phyloP scores from a whole-genome alignment of 495 filamentous ascomycete species.

The Rusavskia elegans region DNA sequence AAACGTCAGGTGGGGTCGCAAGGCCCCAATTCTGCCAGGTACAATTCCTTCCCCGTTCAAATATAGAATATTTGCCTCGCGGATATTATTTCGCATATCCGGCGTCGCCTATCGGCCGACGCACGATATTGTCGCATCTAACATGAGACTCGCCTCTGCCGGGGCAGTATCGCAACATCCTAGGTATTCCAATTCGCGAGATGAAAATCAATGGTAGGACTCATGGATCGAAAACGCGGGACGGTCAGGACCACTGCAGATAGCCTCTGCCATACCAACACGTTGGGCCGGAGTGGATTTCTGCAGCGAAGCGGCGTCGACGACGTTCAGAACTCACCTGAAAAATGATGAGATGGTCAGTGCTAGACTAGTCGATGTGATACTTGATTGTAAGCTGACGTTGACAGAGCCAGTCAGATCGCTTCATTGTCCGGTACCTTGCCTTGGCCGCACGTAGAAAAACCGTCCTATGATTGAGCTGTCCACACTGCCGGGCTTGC shows the following conservation, averaged over 20 bases:
- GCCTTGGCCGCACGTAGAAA: slow-evolving; percentile 4
- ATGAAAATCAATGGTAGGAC: background rate
- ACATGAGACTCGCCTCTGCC: background rate
- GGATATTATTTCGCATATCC: background rate
- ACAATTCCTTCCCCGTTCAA: background rate
- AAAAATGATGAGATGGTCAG: background rate
- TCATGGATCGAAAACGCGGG: background rate
- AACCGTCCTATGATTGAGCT: slow-evolving; percentile 8
- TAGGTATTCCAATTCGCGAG: background rate
- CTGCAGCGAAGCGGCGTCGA: background rate
- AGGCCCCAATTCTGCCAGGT: background rate
- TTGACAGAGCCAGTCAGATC: slow-evolving; percentile 11
- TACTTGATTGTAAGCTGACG: slow-evolving; percentile 5
- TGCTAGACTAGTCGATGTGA: background rate
- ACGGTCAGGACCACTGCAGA: background rate
- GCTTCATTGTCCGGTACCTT: slow-evolving; percentile 6
- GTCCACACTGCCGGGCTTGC: slow-evolving; percentile 5
- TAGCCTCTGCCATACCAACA: background rate
- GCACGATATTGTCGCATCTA: background rate
- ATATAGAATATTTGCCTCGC: background rate
- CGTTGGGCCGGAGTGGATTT: background rate
- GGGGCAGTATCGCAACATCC: background rate
- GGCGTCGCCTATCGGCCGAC: background rate
- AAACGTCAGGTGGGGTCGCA: background rate
- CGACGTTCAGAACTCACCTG: background rate